Evolutionary conservation across 116 monocot species (phyloP), one percentile per base, ranked within the genome.

Genomic region (Posidonia oceanica): DNA sequence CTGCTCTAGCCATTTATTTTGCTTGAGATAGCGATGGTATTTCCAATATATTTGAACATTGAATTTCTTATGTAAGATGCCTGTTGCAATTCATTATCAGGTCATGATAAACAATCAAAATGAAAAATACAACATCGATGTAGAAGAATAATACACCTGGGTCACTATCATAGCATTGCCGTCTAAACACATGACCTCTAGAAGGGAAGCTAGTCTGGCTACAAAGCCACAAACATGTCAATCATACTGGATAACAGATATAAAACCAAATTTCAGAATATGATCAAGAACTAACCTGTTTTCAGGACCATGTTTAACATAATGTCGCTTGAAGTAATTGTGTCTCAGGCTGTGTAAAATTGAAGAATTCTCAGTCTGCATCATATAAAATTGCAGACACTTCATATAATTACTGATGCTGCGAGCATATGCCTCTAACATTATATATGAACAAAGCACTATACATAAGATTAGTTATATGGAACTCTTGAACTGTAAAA

Each of bases 1-100:
- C 66, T 37, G 72, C 77, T 84, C 73, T 70, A 91, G 75, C 88
- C 88, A 95, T 38, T 54, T 74, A 71, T 91, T 95, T 73, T 72
- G 72, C 59, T 62, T 79, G 51, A 81, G 77, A 78, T 86, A 95
- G 64, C 76, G 78, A n/a, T 56, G 73, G 7, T 38, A 59, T 70
- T 83, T 83, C 95, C 95, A 95, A 81, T 80, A 95, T 65, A 67
- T 67, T 69, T 79, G 73, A 54, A 88, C 74, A 68, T 76, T 68
- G 51, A 82, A 80, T 65, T 54, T 67, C 64, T 66, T 48, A 65
- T 66, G 14, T 54, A 68, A 3, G 14, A 42, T 73, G n/a, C 76
- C 87, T 87, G 83, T 11, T 21, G 54, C 36, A 81, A 76, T 29
- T 29, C 4, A 69, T 76, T 23, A 39, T 62, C 29, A 15, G 21